Conservation (phyloP, 1,284 basidiomycete genomes). For the Porodaedalea pini region DNA sequence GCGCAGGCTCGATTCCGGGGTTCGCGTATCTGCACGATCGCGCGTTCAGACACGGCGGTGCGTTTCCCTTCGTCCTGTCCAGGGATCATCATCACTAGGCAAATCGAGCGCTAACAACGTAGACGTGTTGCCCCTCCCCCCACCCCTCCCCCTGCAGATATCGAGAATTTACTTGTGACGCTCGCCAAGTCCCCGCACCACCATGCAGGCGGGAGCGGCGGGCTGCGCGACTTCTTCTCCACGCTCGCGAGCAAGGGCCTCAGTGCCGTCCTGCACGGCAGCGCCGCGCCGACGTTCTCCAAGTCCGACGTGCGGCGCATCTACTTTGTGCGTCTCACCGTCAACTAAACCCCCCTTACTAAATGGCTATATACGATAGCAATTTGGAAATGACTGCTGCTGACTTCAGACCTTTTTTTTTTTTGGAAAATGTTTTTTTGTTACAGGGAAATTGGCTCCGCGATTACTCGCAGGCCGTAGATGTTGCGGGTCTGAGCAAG, state of each 20-base stretch:
- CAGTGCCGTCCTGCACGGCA: slow-evolving; percentile 14
- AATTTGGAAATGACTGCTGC: too few species aligned
- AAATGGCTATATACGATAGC: too few species aligned
- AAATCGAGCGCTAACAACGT: background rate
- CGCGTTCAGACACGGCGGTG: slow-evolving; percentile 16
- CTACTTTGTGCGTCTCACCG: slow-evolving; percentile 26
- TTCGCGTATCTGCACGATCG: slow-evolving; percentile 11
- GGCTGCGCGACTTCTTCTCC: slow-evolving; percentile 24
- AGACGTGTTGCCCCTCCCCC: background rate
- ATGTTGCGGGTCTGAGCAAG: slow-evolving; percentile 38
- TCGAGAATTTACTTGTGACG: slow-evolving; percentile 29
- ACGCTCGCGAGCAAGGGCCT: slow-evolving; percentile 16
- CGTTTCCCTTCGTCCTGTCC: background rate
- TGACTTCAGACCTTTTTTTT: too few species aligned
- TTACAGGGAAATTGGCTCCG: slow-evolving; percentile 29
- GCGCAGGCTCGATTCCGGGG: slow-evolving; percentile 12
- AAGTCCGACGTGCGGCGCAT: slow-evolving; percentile 27
- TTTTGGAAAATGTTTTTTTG: background rate
- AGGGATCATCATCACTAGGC: too few species aligned
- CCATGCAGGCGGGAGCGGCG: slow-evolving; percentile 25
- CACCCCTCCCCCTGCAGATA: slow-evolving; percentile 34
- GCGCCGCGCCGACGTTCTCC: slow-evolving; percentile 31
- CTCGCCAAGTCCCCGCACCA: slow-evolving; percentile 34
- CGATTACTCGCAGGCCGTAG: slow-evolving; percentile 37
- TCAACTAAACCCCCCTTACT: too few species aligned